These are phyloP conservation scores for Cryptococcus hybrid DNA, from an alignment of 1,284 basidiomycete species.

Conservation along the genomic window DNA sequence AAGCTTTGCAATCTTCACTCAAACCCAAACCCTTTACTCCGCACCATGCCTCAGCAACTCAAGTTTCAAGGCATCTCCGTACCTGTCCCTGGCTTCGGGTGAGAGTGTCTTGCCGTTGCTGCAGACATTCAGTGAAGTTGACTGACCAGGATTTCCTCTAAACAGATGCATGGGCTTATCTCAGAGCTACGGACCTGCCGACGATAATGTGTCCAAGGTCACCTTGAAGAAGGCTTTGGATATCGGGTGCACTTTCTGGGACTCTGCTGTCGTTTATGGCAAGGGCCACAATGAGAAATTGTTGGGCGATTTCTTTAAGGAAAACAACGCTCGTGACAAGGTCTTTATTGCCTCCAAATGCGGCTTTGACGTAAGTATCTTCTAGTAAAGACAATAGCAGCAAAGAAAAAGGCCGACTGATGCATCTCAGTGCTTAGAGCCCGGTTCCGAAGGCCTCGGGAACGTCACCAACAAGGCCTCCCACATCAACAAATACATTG, in stretches of 20 bases:
- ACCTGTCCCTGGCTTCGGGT: conserved; percentile 36
- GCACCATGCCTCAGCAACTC: too few species aligned
- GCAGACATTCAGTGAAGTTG: background rate
- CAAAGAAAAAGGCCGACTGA: background rate
- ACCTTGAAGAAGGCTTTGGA: conserved; percentile 34
- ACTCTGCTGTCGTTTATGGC: conserved; percentile 39
- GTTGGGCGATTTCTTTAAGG: conserved; percentile 43
- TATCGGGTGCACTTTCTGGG: conserved; percentile 45
- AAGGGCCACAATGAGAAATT: conserved; percentile 48
- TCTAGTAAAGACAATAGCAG: background rate
- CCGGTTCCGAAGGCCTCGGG: background rate
- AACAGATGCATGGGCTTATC: conserved; percentile 2
- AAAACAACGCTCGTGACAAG: conserved; percentile 37
- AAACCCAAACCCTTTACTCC: too few species aligned
- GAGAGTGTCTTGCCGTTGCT: conserved; percentile 1
- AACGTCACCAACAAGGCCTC: conserved; percentile 28
- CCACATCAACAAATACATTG: conserved; percentile 43
- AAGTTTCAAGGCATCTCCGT: conserved; percentile 30
- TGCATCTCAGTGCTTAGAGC: conserved; percentile 3
- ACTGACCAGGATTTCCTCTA: too few species aligned
- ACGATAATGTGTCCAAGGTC: conserved; percentile 23
- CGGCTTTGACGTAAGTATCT: conserved; percentile 28
- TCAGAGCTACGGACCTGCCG: conserved; percentile 21
- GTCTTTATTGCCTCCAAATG: conserved; percentile 52
- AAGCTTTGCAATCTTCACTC: too few species aligned